A percentile compares a stretch with the other conserved stretches of the same genome.
Conservation (phyloP, 2,329 filamentous ascomycete species). For the Clonostachys solani region DNA sequence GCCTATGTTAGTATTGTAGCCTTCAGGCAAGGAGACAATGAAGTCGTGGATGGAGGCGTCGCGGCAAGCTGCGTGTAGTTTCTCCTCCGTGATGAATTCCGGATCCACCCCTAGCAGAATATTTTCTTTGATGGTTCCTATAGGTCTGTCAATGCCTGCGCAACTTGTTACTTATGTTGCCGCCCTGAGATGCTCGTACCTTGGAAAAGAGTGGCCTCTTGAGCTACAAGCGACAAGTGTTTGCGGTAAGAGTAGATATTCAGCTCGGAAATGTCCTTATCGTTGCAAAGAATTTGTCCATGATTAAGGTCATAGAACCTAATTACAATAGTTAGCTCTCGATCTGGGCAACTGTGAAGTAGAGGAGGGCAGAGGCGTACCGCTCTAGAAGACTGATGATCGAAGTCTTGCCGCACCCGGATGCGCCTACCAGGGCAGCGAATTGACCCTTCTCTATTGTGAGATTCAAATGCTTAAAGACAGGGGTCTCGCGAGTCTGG, state of each 20-base stretch:
- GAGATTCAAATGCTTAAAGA: constrained; percentile 59
- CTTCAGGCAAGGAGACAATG: constrained; percentile 61
- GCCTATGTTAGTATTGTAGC: constrained; percentile 65
- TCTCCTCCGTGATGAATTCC: constrained; percentile 43
- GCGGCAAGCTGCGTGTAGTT: constrained; percentile 47
- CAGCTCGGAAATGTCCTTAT: constrained; percentile 51
- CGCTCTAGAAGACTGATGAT: constrained; percentile 61
- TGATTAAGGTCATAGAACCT: constrained; percentile 64
- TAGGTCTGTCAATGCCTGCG: constrained; percentile 2
- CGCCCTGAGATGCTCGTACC: constrained; percentile 26
- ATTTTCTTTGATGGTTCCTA: constrained; percentile 62
- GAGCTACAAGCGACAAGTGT: constrained; percentile 65
- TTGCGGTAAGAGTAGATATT: constrained; percentile 60
- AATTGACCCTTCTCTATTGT: constrained; percentile 66
- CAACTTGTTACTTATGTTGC: not conserved
- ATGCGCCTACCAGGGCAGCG: constrained; percentile 65
- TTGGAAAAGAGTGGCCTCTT: constrained; percentile 71
- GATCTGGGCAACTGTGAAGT: constrained; percentile 17
- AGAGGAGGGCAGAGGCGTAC: no score
- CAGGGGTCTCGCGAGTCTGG: constrained; percentile 49
- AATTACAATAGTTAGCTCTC: constrained; percentile 60
- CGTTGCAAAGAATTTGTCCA: constrained; percentile 63
- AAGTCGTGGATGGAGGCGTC: constrained; percentile 70
- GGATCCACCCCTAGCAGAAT: constrained; percentile 61
- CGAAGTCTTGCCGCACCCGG: constrained; percentile 69